Base-by-base conservation (phyloP, 148 eudicot species). In the Selenicereus undatus region DNA sequence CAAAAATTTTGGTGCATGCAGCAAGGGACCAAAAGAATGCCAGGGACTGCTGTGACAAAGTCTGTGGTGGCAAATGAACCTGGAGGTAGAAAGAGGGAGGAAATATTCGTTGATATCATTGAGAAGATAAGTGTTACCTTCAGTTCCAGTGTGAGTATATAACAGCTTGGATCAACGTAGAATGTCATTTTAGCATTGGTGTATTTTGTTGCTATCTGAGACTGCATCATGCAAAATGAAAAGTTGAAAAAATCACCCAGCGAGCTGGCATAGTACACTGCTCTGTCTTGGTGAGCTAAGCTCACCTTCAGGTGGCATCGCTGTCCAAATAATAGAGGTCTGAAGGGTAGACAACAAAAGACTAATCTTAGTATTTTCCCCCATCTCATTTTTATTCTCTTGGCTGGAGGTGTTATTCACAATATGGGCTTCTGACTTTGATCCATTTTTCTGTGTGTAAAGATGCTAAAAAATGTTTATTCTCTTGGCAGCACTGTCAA, bases 1-100 rank as follows among this genome's bases (percentile, higher is more conserved):
- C 81, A 60, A 60, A 76, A 56, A 43, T 32, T 78, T 88, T 76
- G 52, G 56, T 81, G 73, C 18, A 75, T 87, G 88, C 93, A 95
- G 97, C 97, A 95, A 93, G 94, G 97, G 76, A 87, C 69, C 86
- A 93, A 92, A 91, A 87, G 99, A 88, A 93, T 93, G 98, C 99
- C 97, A 73, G 99, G 99, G 85, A 95, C 97, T 79, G 99, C 99
- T 79, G 88, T 92, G 80, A 92, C 99, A 32, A 95, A 95, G 82
- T 95, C 97, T 80, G 97, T 95, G 73, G 99, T 95, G 77, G 97
- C 97, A 76, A 86, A 93, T 90, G 99, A 93, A 82, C 97, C 97
- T 81, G 97, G 92, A 62, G 97, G 99, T 79, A 87, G 93, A 81
- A 95, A 86, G 88, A 92, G 99, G 90, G 99, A 93, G 86, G 99